Percentiles rank a stretch among this genome's conserved stretches.
These are phyloP conservation scores for Dictyostelium capitatum DNA, from an alignment of 78 protist species.

Conservation along the genomic window DNA sequence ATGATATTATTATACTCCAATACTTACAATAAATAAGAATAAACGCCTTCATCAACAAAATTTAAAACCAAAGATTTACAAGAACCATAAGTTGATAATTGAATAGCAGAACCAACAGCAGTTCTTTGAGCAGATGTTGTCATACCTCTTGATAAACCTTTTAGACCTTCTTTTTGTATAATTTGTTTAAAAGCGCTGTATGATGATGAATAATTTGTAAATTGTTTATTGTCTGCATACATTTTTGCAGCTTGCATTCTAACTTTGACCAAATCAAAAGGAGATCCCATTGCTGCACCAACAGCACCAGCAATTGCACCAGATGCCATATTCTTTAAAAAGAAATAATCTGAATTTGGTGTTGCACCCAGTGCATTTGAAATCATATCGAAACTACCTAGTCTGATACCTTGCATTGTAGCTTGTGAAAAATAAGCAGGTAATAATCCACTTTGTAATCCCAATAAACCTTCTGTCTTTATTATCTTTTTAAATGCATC, in stretches of 20 bases:
- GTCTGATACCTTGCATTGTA: conserved; percentile 57
- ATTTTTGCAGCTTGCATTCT: conserved; percentile 83
- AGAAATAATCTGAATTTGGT: conserved; percentile 12
- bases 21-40: conserved; percentile 38
- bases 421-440: conserved; percentile 81
- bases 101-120: conserved; percentile 72
- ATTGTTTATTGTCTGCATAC: conserved; percentile 65
- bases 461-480: conserved; percentile 43
- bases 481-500: conserved; percentile 68
- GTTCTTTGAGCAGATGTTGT: conserved; percentile 76
- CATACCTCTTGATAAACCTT: conserved; percentile 64
- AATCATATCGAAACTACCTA: conserved; percentile 59
- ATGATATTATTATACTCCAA: too few relatives aligned
- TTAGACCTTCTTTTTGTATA: conserved; percentile 47
- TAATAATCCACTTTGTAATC: conserved; percentile 68
- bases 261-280: conserved; percentile 84
- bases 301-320: conserved; percentile 83
- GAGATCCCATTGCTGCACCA: conserved; percentile 79
- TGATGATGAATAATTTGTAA: conserved; percentile 7
- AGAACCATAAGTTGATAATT: conserved; percentile 50
- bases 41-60: conserved; percentile 25
- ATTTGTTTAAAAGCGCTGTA: conserved; percentile 33
- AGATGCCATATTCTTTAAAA: conserved; percentile 28
- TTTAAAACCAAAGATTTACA: conserved; percentile 23
- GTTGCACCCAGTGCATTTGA: background rate